Conservation (phyloP, 129 eudicot genomes). For the Arctium minus region DNA sequence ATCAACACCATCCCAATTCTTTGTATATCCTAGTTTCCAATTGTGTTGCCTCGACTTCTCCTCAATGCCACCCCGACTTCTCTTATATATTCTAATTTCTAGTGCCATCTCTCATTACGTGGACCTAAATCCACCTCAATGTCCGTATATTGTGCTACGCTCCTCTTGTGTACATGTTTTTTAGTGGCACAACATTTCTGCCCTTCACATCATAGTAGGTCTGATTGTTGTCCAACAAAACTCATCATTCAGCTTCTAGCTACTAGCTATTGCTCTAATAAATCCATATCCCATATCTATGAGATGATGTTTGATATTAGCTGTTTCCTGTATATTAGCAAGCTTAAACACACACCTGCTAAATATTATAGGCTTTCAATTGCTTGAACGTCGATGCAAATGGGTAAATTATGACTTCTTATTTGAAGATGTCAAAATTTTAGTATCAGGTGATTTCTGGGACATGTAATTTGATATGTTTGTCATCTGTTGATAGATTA, state of each 20-base stretch:
- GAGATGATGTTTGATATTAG: background rate
- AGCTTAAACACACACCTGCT: slow-evolving; percentile 9
- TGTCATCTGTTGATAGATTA: background rate
- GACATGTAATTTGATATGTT: background rate
- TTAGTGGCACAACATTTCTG: background rate
- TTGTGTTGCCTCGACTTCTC: background rate
- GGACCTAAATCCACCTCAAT: background rate
- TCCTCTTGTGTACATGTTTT: background rate
- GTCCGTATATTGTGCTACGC: background rate
- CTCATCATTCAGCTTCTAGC: background rate
- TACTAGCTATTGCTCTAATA: background rate
- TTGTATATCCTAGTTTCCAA: background rate
- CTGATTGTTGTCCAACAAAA: background rate
- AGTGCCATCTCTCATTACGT: background rate
- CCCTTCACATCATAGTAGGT: background rate
- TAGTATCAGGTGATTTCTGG: background rate
- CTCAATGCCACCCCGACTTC: background rate
- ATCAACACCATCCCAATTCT: too few species aligned
- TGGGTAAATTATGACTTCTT: background rate
- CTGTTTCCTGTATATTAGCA: background rate
- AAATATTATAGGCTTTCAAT: background rate
- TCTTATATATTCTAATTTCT: background rate
- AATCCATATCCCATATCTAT: background rate
- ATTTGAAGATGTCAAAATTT: background rate
- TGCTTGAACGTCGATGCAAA: background rate